These are phyloP conservation scores for Brassica rapa DNA, from an alignment of 345 rosid genomes.

Conservation along the genomic window DNA sequence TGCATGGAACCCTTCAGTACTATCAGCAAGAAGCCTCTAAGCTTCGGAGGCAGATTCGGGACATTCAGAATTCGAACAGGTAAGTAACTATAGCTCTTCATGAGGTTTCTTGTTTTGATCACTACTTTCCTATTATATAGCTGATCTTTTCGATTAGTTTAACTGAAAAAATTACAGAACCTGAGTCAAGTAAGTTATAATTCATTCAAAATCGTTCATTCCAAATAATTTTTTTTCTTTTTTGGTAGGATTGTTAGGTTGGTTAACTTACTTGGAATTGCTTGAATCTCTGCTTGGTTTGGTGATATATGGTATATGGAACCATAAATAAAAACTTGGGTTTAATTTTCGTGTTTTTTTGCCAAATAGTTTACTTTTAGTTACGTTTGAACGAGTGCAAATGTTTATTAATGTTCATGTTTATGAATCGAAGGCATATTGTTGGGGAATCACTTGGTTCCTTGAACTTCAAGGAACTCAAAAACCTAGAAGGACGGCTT, in stretches of 20 bases:
- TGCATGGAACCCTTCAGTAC: constrained; percentile 43
- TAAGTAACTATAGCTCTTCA: background rate
- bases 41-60: constrained; percentile 71
- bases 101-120: constrained; percentile 10
- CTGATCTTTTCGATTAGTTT: background rate
- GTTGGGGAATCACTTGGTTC: constrained; percentile 79
- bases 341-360: too few species aligned
- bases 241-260: background rate
- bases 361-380: too few species aligned
- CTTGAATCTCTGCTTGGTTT: background rate
- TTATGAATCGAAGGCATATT: constrained; percentile 46
- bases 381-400: background rate
- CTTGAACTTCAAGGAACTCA: constrained; percentile 32
- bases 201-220: background rate
- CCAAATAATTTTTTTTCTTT: too few species aligned
- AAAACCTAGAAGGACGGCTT: constrained; percentile 67
- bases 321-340: background rate
- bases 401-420: constrained; percentile 3
- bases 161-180: background rate
- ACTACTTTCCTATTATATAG: background rate
- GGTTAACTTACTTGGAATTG: background rate
- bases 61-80: constrained; percentile 78
- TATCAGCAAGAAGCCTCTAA: constrained; percentile 95
- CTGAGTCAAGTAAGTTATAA: background rate
- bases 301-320: too few species aligned